Conservation (phyloP, 2,329 filamentous ascomycete species). For the Furcasterigmium furcatum region DNA sequence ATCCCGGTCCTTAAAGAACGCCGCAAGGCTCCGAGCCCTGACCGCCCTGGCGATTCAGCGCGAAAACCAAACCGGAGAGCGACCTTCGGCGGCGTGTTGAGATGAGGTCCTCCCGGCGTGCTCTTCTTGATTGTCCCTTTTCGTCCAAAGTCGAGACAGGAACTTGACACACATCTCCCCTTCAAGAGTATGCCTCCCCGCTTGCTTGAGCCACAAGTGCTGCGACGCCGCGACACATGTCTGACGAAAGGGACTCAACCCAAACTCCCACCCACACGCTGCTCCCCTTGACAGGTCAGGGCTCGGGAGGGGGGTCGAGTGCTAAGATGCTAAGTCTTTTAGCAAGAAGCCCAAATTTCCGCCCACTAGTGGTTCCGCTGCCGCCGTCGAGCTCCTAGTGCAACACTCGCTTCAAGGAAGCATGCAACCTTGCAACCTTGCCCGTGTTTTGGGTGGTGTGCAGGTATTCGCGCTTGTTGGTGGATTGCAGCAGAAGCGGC, state of each 20-base stretch:
- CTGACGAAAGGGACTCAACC: no score
- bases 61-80: background rate
- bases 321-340: background rate
- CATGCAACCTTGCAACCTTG: conserved; percentile 5
- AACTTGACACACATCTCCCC: no score
- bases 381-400: background rate
- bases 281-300: no score
- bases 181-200: no score
- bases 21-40: no score
- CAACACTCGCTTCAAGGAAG: conserved; percentile 1
- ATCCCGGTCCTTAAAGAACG: conserved; percentile 8
- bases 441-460: background rate
- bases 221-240: no score
- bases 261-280: no score
- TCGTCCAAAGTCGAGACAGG: no score
- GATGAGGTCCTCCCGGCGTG: no score
- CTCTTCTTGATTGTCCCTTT: no score
- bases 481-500: background rate
- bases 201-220: no score
- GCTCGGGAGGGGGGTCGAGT: background rate
- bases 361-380: conserved; percentile 1
- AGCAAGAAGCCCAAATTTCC: background rate
- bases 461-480: background rate
- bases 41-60: background rate
- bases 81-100: background rate